Percentiles rank a stretch among this genome's conserved stretches.
Evolutionary conservation across 2,329 filamentous ascomycete species (phyloP).

Genomic region (Beauveria medogensis): DNA sequence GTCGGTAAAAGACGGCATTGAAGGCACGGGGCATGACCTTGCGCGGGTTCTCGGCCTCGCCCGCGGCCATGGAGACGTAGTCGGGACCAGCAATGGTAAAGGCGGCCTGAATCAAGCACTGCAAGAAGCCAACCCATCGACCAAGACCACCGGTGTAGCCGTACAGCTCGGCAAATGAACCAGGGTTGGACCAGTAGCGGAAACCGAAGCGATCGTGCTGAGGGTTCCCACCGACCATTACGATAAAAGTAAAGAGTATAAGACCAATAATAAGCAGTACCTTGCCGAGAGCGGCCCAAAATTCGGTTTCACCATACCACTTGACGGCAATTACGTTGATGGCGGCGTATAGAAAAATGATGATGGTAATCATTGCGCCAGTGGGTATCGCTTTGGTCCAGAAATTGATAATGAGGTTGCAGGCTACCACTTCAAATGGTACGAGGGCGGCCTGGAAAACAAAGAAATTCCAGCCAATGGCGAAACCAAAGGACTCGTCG

Average conservation of each 20-base stretch:
- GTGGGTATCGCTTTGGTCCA: constrained; percentile 55
- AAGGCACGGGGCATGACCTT: constrained; percentile 63
- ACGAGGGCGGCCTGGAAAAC: constrained; percentile 60
- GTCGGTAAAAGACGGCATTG: constrained; percentile 71
- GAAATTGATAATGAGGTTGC: constrained; percentile 54
- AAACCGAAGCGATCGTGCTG: constrained; percentile 65
- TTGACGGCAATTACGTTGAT: constrained; percentile 68
- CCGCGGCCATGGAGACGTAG: constrained; percentile 61
- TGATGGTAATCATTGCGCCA: constrained; percentile 52
- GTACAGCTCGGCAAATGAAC: constrained; percentile 61
- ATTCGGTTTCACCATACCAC: constrained; percentile 72
- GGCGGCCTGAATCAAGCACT: constrained; percentile 63
- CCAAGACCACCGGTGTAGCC: constrained; percentile 53
- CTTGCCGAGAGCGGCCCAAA: constrained; percentile 65
- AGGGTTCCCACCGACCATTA: constrained; percentile 78
- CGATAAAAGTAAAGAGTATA: constrained; percentile 70
- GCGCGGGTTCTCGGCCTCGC: constrained; percentile 64
- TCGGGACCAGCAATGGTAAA: constrained; percentile 63
- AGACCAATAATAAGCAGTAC: constrained; percentile 64
- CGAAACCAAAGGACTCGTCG: constrained; percentile 67
- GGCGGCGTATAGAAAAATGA: constrained; percentile 34
- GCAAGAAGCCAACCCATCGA: constrained; percentile 66
- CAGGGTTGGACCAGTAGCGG: constrained; percentile 56
- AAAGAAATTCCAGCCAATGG: constrained; percentile 68
- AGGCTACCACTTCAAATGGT: constrained; percentile 60